Base-by-base conservation (phyloP, 78 protist species). In the Dictyostelium firmibasis region DNA sequence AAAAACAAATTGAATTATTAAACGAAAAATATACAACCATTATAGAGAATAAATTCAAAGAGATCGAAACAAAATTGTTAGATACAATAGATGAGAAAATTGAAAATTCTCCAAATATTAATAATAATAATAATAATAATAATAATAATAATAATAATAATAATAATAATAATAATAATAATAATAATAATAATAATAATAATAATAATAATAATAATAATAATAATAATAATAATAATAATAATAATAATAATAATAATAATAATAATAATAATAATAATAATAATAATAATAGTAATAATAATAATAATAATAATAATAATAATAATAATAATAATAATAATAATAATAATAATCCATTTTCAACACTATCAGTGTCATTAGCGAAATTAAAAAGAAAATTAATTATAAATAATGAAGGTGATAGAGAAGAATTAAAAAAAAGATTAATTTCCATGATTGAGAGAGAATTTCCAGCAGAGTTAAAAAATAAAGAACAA, bases 341-440 rank as follows among this genome's bases (percentile, higher is more conserved):
- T 47, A 38, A 8, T 50, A 20, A 4, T 38, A 36, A 38, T 64
- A 38, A 35, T 10, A 89, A 18, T 33, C 23, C 83, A 33, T 89
- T 89, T 81, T 41, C 87, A 29, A 14, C n/a, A 16, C 16, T 89
- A n/a, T 27, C 38, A 18, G 23, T 27, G 69, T 89, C 94, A 14
- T 50, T 89, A 41, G 62, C 94, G 33, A 89, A 89, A 81, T 23
- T 89, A 81, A 43, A 81, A 44, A 78, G 94, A 67, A 78, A 89
- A 64, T 23, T 89, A 16, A 44, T 89, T 31, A 44, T 89, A 43
- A 89, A 89, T 57, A 81, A 89, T 70, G 84, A 89, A 47, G 33
- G 7, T 62, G 94, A 89, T 33, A 20, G 72, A 69, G 76, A 41
- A 31, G 35, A 14, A 9, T 38, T 89, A 8, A 13, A 3, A 43